Evolutionary conservation across 768 basidiomycete species (phyloP).

Genomic region (Ramaria sp.): DNA sequence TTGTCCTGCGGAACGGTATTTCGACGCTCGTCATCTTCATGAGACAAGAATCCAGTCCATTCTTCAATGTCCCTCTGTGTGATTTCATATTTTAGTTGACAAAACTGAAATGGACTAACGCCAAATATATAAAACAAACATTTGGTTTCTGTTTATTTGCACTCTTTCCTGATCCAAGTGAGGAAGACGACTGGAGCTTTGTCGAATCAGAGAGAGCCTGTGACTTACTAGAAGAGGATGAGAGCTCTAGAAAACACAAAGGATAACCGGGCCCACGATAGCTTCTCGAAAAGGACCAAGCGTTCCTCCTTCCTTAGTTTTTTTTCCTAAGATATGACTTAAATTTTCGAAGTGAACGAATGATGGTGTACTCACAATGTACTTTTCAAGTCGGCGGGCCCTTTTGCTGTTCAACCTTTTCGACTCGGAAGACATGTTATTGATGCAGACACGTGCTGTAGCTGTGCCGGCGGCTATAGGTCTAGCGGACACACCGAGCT

Average conservation of each 20-base stretch:
- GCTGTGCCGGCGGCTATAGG: too few relatives aligned
- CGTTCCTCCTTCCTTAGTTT: conserved; percentile 89
- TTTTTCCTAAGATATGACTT: conserved; percentile 50
- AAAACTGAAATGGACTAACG: too few relatives aligned
- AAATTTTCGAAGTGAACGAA: neutral
- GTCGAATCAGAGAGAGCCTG: conserved; percentile 52
- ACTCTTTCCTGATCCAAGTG: conserved; percentile 65
- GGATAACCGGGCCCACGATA: conserved; percentile 46
- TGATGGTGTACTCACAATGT: conserved; percentile 46
- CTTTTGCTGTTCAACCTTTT: conserved; percentile 81
- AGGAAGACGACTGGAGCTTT: conserved; percentile 71
- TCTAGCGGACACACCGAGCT: too few relatives aligned
- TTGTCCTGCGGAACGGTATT: conserved; percentile 17
- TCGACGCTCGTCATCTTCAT: conserved; percentile 10
- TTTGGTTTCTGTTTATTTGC: conserved; percentile 51
- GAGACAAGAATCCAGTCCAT: conserved; percentile 1
- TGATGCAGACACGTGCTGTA: too few relatives aligned
- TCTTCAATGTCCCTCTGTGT: conserved; percentile 17
- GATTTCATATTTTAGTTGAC: too few relatives aligned
- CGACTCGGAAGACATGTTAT: conserved; percentile 38
- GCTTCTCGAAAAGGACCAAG: conserved; percentile 60
- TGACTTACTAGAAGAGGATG: conserved; percentile 43
- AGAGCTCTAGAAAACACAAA: conserved; percentile 15
- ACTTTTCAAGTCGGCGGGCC: conserved; percentile 83
- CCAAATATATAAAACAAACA: too few relatives aligned